These are phyloP conservation scores for Candida succiphila DNA, from an alignment of 805 yeast genomes.

Conservation along the genomic window DNA sequence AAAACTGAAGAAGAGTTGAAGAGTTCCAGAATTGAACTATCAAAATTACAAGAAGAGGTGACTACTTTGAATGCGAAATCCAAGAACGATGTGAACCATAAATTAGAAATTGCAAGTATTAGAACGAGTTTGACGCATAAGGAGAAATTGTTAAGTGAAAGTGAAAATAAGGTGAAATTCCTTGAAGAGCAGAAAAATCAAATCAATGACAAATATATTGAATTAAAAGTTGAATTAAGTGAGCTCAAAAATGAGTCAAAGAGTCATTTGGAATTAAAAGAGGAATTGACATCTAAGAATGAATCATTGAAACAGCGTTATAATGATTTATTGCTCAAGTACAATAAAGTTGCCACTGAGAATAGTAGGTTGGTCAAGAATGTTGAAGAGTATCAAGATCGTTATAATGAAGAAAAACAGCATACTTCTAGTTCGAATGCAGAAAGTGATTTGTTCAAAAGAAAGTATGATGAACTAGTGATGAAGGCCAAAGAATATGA, in stretches of 20 bases:
- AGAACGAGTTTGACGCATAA: constrained; percentile 35
- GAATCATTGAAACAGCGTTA: constrained; percentile 25
- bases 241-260: constrained; percentile 28
- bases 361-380: constrained; percentile 30
- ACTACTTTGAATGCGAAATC: constrained; percentile 15
- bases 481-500: constrained; percentile 60
- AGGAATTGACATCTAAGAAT: constrained; percentile 29
- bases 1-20: constrained; percentile 11
- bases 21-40: constrained; percentile 8
- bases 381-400: constrained; percentile 28
- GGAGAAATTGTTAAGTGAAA: constrained; percentile 29
- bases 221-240: constrained; percentile 29
- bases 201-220: constrained; percentile 27
- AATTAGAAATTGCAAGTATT: constrained; percentile 37
- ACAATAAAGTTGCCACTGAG: constrained; percentile 31
- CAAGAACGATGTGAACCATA: constrained; percentile 29
- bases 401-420: constrained; percentile 25
- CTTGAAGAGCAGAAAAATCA: constrained; percentile 29
- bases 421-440: constrained; percentile 19
- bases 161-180: constrained; percentile 24
- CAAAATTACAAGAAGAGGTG: constrained; percentile 26
- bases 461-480: constrained; percentile 62
- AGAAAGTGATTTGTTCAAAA: constrained; percentile 40
- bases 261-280: constrained; percentile 27
- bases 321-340: constrained; percentile 25